Base-by-base conservation (phyloP, 2,329 filamentous ascomycete species). In the Aphanocladium album region DNA sequence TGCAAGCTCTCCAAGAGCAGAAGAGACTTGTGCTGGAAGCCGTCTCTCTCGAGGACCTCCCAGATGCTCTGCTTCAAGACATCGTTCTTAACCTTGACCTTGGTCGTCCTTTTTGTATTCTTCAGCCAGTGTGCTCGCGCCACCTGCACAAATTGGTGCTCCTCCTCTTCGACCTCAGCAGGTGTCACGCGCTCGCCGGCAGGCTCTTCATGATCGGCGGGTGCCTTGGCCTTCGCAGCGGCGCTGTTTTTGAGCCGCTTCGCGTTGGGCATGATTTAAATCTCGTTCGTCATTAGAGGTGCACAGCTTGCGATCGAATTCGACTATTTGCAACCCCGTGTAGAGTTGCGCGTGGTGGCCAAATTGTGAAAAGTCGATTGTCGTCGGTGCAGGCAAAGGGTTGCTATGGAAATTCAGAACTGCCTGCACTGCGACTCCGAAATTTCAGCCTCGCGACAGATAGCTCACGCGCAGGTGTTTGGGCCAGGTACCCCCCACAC, bases 1-100 rank as follows among this genome's bases (percentile, higher is more conserved):
- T 97, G 95, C 67, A 98, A 76, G 67, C 92, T 93, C 76, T 99
- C 95, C 60, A 99, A 81, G 27, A 90, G 83, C 65, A 96, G 79
- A 23, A 99, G 81, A 5, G 89, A 89, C 72, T 86, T 89, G 72
- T 89, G 86, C 37, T 85, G 80, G 71, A 97, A 98, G 60, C 84
- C 82, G 59, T 92, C 89, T 65, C 87, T 86, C 75, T 96, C 92
- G 67, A 99, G 77, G 60, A 86, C 82, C 73, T 96, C 90, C 92
- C 93, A 99, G 61, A 99, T 87, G 69, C 90, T 86, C 67, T 86
- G 84, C 78, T 96, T 96, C 70, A 99, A 77, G 51, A 96, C 85
- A 64, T 96, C 89, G 55, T 90, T 93, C 75, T 90, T 89, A 76
- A 90, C 87, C 75, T 88, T 90, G 69, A 84, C 78, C 70, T 87